Evolutionary conservation across 2,329 filamentous ascomycete genomes (phyloP), one percentile per base, ranked within the genome.

Genomic region (Trichoderma sp.): DNA sequence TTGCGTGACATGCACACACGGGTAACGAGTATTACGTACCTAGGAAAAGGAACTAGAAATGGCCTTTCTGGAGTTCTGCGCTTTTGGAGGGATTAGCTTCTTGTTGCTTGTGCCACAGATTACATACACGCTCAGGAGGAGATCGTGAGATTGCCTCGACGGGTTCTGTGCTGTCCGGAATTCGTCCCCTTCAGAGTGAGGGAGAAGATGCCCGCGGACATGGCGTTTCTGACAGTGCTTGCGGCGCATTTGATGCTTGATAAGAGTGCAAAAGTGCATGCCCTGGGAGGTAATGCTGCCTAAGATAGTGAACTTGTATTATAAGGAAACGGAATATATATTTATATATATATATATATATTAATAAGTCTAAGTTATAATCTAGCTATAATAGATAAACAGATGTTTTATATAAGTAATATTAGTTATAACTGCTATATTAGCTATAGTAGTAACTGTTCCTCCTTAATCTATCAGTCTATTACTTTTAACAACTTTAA

Each of bases 251-350:
- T 93, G 14, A 83, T 85, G 5, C 79, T 89, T 19, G 81, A 87
- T 62, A 74, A 77, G 4, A 76, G 71, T 75, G 72, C 77, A 17
- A 79, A 80, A 80, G 41, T 84, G 83, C 69, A 75, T 77, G 0
- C 74, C 80, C 6, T 94, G 90, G 90, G 82, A 83, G 71, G 83
- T 83, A 51, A 85, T 90, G 3, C 87, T 92, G 77, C 92, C 92
- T 0, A 84, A 82, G 0, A 76, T 77, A 2, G 76, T 79, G 10
- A 89, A 92, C 68, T 85, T 96, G 2, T 24, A 24, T 24, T 2
- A 24, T 24, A 24, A 3, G 21, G 21, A 24, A 24, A 24, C 3
- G 21, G 21, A 24, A 24, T 24, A 24, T 24, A 24, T 24, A 24
- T 24, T 2, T 24, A 24, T 24, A 24, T 24, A 24, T 24, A 24